Evolutionary conservation across 192 early-diverging fungal species (phyloP).

Genomic region (Backusella macrospora): DNA sequence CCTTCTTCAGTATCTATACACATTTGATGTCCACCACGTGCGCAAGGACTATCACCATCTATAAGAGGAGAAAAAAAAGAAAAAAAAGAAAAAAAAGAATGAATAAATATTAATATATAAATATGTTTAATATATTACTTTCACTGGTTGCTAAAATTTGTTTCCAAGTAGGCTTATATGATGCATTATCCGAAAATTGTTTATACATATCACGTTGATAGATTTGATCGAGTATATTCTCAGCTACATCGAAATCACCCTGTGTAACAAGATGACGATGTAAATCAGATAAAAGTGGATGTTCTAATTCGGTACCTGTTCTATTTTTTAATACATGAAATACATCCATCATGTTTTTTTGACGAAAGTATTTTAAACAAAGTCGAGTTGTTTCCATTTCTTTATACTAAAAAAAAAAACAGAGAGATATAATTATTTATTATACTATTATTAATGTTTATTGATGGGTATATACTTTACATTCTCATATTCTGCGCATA

Average conservation of each 20-base stretch:
- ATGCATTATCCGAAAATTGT: constrained; percentile 64
- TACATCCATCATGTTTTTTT: constrained; percentile 72
- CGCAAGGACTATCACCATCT: constrained; percentile 54
- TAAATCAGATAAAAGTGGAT: constrained; percentile 79
- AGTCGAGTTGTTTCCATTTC: constrained; percentile 81
- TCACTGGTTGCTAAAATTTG: constrained; percentile 43
- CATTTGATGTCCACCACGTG: constrained; percentile 97
- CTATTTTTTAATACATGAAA: constrained; percentile 71
- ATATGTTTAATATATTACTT: constrained; percentile 31
- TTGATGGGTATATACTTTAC: constrained; percentile 44
- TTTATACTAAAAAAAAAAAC: constrained; percentile 54
- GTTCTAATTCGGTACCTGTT: constrained; percentile 70
- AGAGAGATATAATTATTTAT: not conserved
- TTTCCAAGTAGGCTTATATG: constrained; percentile 77
- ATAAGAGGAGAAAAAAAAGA: not conserved
- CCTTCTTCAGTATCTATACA: constrained; percentile 79
- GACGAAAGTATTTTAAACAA: constrained; percentile 89
- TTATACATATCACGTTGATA: constrained; percentile 68
- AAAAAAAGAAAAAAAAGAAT: not conserved
- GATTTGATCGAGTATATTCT: constrained; percentile 70
- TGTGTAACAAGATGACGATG: constrained; percentile 66
- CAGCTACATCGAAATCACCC: constrained; percentile 75
- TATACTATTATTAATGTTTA: not conserved
- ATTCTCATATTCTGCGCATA: constrained; percentile 62
- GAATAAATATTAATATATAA: constrained; percentile 30